Evolutionary conservation across 2,329 filamentous ascomycete species (phyloP).

Genomic region (Aspergillus candidus): DNA sequence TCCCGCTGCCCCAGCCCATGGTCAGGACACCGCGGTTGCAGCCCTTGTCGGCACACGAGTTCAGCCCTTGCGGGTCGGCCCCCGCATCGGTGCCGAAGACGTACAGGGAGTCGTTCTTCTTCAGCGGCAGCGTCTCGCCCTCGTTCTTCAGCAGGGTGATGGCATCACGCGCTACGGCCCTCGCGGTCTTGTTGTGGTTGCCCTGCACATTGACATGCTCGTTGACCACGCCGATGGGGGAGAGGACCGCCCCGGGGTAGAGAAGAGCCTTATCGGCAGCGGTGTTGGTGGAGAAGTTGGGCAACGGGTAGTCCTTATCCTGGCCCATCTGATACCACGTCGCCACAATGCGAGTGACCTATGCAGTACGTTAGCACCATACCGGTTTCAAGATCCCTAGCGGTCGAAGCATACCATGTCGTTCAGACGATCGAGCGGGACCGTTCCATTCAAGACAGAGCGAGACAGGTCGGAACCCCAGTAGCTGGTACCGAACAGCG

Average conservation of each 20-base stretch:
- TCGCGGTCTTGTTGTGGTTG: conserved; percentile 47
- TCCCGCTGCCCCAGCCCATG: conserved; percentile 76
- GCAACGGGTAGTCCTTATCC: conserved; percentile 50
- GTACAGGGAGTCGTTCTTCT: conserved; percentile 32
- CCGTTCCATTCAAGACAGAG: conserved; percentile 52
- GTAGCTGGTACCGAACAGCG: conserved; percentile 48
- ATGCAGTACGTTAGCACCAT: conserved; percentile 7
- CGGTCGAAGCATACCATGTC: conserved; percentile 33
- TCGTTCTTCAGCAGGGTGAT: conserved; percentile 60
- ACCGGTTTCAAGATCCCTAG: not conserved
- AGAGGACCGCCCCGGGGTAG: conserved; percentile 54
- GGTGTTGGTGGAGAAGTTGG: conserved; percentile 58
- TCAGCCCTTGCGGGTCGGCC: conserved; percentile 54
- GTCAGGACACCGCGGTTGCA: conserved; percentile 65
- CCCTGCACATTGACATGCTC: conserved; percentile 58
- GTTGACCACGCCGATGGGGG: conserved; percentile 60
- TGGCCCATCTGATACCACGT: conserved; percentile 54
- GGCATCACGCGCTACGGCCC: conserved; percentile 49
- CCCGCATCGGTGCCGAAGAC: conserved; percentile 49
- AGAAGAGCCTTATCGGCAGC: conserved; percentile 49
- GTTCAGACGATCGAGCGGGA: conserved; percentile 53
- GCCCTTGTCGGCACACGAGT: conserved; percentile 60
- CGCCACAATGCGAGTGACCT: conserved; percentile 52
- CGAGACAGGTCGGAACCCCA: conserved; percentile 53
- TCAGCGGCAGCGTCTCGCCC: conserved; percentile 49